Conservation (phyloP, 305 asterid species). For the Fraxinus nigra region DNA sequence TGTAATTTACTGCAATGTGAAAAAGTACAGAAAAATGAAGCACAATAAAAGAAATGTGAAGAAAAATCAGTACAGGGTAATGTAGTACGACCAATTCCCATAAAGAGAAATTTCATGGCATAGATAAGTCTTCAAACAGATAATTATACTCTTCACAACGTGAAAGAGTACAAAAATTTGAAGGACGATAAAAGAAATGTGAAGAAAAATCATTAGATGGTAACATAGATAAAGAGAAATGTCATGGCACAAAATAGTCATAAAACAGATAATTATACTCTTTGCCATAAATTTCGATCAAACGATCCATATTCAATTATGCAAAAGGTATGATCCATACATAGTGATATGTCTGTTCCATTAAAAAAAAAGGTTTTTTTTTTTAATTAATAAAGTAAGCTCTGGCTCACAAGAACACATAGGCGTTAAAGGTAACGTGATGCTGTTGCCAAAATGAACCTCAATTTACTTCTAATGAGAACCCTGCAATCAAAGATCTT, state of each 20-base stretch:
- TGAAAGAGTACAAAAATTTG: slow-evolving; percentile 13
- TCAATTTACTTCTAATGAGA: background rate
- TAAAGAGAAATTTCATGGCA: background rate
- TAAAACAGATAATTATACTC: slow-evolving; percentile 15
- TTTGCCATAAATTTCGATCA: background rate
- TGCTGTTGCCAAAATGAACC: slow-evolving; percentile 12
- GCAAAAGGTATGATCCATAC: background rate
- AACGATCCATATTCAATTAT: background rate
- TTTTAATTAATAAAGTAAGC: background rate
- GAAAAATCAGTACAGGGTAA: slow-evolving; percentile 13
- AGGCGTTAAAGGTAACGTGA: slow-evolving; percentile 7
- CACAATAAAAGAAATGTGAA: background rate
- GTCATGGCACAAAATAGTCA: background rate
- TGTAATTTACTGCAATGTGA: slow-evolving; percentile 46
- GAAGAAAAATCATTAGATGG: slow-evolving; percentile 18
- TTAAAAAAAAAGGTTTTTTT: background rate
- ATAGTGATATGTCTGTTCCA: background rate
- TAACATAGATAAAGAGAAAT: background rate
- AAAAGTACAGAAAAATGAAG: slow-evolving; percentile 16
- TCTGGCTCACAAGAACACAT: background rate
- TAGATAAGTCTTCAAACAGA: slow-evolving; percentile 7
- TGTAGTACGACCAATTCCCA: background rate
- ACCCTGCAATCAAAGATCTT: slow-evolving; percentile 11
- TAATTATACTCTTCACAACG: slow-evolving; percentile 28
- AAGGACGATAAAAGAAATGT: background rate